Percentiles rank a stretch among this genome's conserved stretches.
phyloP scores from a whole-genome alignment of 768 basidiomycete species.

The Saitozyma podzolica region DNA sequence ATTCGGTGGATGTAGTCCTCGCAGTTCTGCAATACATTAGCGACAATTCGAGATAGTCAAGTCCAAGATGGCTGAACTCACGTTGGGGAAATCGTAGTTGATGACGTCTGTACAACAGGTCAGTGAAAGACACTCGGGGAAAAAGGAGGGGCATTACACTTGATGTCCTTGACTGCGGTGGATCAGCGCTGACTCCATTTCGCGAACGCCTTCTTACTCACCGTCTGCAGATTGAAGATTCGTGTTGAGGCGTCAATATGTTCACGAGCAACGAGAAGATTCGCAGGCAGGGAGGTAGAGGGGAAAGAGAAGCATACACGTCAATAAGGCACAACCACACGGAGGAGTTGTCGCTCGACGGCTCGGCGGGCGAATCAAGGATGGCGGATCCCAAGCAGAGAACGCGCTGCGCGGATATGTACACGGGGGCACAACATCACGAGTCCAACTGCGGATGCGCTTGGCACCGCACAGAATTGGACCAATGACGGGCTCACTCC shows the following conservation, averaged over 20 bases:
- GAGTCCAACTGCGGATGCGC: too few relatives aligned
- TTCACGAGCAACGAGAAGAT: conserved; percentile 7
- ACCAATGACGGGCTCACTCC: too few relatives aligned
- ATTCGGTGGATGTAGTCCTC: conserved; percentile 99
- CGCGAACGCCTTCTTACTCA: conserved; percentile 4
- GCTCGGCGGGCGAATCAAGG: too few relatives aligned
- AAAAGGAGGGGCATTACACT: conserved; percentile 4
- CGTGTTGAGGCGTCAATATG: conserved; percentile 6
- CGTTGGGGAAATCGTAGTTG: conserved; percentile 86
- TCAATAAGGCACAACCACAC: conserved; percentile 61
- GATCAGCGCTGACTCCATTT: conserved; percentile 4
- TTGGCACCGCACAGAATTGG: too few relatives aligned
- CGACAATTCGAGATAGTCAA: neutral
- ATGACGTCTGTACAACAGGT: conserved; percentile 9
- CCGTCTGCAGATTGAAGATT: conserved; percentile 11
- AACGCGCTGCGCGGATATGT: too few relatives aligned
- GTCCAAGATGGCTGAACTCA: conserved; percentile 1
- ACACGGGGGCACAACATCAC: too few relatives aligned
- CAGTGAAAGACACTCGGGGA: neutral
- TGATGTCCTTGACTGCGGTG: conserved; percentile 23
- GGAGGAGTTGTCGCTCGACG: neutral
- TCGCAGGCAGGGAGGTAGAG: neutral
- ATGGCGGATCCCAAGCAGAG: too few relatives aligned
- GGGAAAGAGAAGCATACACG: conserved; percentile 21
- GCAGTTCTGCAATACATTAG: conserved; percentile 59